Evolutionary conservation across 768 basidiomycete genomes (phyloP).

Genomic region (Podaxis sp.): DNA sequence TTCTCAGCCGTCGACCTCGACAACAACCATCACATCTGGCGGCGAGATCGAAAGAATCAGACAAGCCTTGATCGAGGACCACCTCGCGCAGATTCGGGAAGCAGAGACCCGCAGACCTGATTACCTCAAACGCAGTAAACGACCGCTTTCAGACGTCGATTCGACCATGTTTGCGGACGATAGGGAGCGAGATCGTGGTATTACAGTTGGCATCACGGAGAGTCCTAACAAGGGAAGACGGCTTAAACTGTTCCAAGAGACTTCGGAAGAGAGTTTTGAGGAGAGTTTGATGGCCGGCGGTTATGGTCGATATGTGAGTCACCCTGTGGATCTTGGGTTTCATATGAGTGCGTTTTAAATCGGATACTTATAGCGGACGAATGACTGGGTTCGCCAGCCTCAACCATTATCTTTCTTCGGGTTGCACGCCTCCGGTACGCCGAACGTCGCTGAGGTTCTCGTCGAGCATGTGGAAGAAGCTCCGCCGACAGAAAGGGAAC

Average conservation of each 20-base stretch:
- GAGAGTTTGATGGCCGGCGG: slow-evolving; percentile 83
- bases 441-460: slow-evolving; percentile 38
- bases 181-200: slow-evolving; percentile 26
- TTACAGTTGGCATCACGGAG: slow-evolving; percentile 59
- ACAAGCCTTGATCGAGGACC: slow-evolving; percentile 49
- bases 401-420: slow-evolving; percentile 44
- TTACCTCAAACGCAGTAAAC: slow-evolving; percentile 62
- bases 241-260: slow-evolving; percentile 76
- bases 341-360: slow-evolving; percentile 13
- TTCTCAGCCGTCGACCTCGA: slow-evolving; percentile 19
- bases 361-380: slow-evolving; percentile 40
- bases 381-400: slow-evolving; percentile 61
- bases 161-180: slow-evolving; percentile 30
- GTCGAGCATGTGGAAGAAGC: slow-evolving; percentile 37
- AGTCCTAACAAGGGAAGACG: slow-evolving; percentile 73
- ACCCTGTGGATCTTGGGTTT: background rate
- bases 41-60: slow-evolving; percentile 63
- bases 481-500: slow-evolving; percentile 56
- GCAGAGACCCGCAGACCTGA: slow-evolving; percentile 68
- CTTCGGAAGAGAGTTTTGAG: slow-evolving; percentile 81
- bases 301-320: slow-evolving; percentile 70
- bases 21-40: slow-evolving; percentile 31
- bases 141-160: slow-evolving; percentile 42
- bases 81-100: slow-evolving; percentile 46
- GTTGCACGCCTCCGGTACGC: slow-evolving; percentile 38